Conservation (phyloP, 208 protist species). For the Trypanosoma conorhini region DNA sequence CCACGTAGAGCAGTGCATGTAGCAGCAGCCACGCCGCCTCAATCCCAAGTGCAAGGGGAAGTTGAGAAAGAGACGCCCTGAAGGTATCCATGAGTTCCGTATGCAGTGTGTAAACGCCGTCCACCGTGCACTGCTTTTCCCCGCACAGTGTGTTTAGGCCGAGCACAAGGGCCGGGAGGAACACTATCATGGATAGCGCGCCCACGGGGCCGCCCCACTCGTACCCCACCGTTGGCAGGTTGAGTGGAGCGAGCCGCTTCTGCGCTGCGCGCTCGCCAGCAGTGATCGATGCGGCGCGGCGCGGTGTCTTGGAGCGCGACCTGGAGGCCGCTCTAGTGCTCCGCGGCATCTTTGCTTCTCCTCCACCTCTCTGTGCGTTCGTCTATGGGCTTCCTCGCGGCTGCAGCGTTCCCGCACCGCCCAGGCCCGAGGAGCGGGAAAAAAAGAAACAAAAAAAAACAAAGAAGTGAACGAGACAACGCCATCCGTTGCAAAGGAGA, state of each 20-base stretch:
- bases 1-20: constrained; percentile 71
- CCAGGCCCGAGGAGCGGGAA: background rate
- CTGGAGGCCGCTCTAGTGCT: constrained; percentile 5
- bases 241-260: constrained; percentile 19
- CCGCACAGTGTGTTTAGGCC: constrained; percentile 61
- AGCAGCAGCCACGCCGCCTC: constrained; percentile 64
- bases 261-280: background rate
- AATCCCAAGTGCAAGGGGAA: constrained; percentile 53
- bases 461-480: background rate
- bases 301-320: constrained; percentile 16
- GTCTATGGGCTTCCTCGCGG: background rate
- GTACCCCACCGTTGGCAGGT: constrained; percentile 60
- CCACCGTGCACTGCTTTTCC: constrained; percentile 32
- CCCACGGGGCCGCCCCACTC: constrained; percentile 84
- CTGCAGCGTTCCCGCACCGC: background rate
- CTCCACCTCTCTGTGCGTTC: constrained; percentile 5
- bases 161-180: constrained; percentile 64
- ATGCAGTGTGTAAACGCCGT: constrained; percentile 26
- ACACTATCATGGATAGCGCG: constrained; percentile 43
- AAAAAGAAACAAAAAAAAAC: background rate
- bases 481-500: background rate
- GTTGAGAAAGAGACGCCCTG: constrained; percentile 30
- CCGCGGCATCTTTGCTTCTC: background rate
- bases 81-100: constrained; percentile 16
- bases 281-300: background rate